phyloP scores from a whole-genome alignment of 345 rosid genomes.

The Arabis alpina region DNA sequence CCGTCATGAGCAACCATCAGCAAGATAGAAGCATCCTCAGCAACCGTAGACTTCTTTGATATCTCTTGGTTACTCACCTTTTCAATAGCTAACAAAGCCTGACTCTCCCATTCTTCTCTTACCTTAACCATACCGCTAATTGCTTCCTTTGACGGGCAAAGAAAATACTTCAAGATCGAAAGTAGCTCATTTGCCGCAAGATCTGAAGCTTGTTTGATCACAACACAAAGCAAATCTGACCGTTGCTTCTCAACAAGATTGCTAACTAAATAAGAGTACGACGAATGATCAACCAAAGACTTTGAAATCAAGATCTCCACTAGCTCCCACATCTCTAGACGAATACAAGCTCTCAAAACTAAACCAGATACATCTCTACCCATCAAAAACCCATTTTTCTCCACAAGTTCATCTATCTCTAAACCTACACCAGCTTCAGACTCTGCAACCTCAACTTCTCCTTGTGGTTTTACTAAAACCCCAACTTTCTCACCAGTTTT shows the following conservation, averaged over 20 bases:
- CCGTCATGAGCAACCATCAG: slow-evolving; percentile 88
- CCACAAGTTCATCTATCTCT: slow-evolving; percentile 54
- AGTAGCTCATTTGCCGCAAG: slow-evolving; percentile 65
- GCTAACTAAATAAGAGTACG: slow-evolving; percentile 54
- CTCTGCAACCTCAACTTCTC: slow-evolving; percentile 42
- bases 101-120: slow-evolving; percentile 74
- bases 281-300: slow-evolving; percentile 54
- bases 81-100: slow-evolving; percentile 62
- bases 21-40: slow-evolving; percentile 73
- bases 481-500: slow-evolving; percentile 50
- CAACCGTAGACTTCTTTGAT: slow-evolving; percentile 46
- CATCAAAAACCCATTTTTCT: slow-evolving; percentile 48
- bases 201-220: slow-evolving; percentile 66
- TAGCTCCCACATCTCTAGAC: slow-evolving; percentile 72
- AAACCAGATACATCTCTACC: slow-evolving; percentile 62
- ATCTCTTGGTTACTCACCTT: slow-evolving; percentile 46
- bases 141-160: slow-evolving; percentile 72
- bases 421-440: slow-evolving; percentile 11
- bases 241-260: slow-evolving; percentile 59
- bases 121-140: slow-evolving; percentile 56
- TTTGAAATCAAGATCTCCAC: slow-evolving; percentile 59
- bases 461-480: neutral
- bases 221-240: slow-evolving; percentile 69
- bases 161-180: slow-evolving; percentile 72
- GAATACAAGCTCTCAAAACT: slow-evolving; percentile 69